These are phyloP conservation scores for Lachnellula occidentalis DNA, from an alignment of 2,329 filamentous ascomycete species.

Conservation along the genomic window DNA sequence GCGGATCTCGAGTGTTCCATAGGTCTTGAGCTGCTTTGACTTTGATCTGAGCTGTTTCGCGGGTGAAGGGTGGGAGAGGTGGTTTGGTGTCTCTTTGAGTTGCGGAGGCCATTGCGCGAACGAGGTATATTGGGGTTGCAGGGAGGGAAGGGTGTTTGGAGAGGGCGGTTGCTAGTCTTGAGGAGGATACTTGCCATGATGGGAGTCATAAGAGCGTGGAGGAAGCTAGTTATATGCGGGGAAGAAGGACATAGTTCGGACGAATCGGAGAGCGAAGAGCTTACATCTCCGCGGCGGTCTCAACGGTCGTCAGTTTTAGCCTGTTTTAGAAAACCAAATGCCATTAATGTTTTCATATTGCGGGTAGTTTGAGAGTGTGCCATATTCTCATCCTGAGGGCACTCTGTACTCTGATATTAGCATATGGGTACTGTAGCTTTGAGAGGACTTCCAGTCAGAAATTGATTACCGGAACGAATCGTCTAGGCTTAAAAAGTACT, in stretches of 20 bases:
- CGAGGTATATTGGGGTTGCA: neutral
- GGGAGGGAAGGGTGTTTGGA: neutral
- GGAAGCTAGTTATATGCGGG: neutral
- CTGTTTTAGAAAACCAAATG: too few relatives aligned
- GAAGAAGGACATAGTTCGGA: neutral
- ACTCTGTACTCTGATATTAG: too few relatives aligned
- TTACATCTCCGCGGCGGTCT: neutral
- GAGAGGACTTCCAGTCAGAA: too few relatives aligned
- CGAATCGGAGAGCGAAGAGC: neutral
- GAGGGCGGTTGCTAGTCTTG: neutral
- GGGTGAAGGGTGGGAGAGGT: slow-evolving; percentile 67
- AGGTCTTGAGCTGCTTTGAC: slow-evolving; percentile 79
- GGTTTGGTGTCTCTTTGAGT: slow-evolving; percentile 23
- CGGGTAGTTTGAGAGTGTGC: too few relatives aligned
- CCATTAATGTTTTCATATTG: too few relatives aligned
- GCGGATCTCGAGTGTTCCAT: slow-evolving; percentile 73
- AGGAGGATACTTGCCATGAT: neutral
- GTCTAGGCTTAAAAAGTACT: too few relatives aligned
- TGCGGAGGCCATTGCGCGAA: neutral
- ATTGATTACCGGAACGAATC: too few relatives aligned
- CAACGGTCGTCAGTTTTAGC: too few relatives aligned
- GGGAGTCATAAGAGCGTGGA: neutral
- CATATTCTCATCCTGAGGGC: too few relatives aligned
- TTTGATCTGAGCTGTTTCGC: slow-evolving; percentile 65
- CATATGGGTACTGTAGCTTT: too few relatives aligned